These are phyloP conservation scores for Lactarius deliciosus DNA, from an alignment of 768 basidiomycete species.

Conservation along the genomic window DNA sequence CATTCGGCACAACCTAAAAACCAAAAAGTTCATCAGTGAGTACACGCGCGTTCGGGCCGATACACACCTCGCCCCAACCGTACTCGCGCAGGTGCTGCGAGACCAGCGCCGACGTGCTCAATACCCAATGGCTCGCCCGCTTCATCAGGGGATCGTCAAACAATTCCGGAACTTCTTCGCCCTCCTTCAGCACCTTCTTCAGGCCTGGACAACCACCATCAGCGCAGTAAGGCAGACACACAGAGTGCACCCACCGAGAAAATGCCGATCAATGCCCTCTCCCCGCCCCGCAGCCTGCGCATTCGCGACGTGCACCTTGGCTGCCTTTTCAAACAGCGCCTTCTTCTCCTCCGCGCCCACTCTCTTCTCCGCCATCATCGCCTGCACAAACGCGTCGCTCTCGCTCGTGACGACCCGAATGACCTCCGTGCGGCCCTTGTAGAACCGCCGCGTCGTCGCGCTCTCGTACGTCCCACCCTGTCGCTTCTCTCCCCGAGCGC, in stretches of 20 bases:
- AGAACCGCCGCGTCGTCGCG: conserved; percentile 84
- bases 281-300: conserved; percentile 66
- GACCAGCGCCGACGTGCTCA: conserved; percentile 88
- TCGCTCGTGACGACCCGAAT: conserved; percentile 80
- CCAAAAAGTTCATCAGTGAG: background rate
- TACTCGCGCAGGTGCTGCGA: conserved; percentile 83
- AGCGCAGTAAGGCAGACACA: background rate
- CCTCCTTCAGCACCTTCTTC: conserved; percentile 60
- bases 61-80: conserved; percentile 85
- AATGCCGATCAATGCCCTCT: conserved; percentile 82
- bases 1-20: conserved; percentile 76
- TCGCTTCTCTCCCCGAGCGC: conserved; percentile 41
- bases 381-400: conserved; percentile 71
- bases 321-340: conserved; percentile 56
- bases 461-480: conserved; percentile 91
- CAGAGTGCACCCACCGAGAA: conserved; percentile 59
- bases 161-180: conserved; percentile 64
- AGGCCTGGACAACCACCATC: conserved; percentile 50
- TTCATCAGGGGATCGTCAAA: conserved; percentile 74
- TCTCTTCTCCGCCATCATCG: conserved; percentile 57
- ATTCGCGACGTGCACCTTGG: conserved; percentile 61
- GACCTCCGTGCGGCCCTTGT: conserved; percentile 92
- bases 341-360: conserved; percentile 48
- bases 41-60: background rate
- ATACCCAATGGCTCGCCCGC: conserved; percentile 77